phyloP scores from a whole-genome alignment of 345 rosid genomes.

The Linum usitatissimum region DNA sequence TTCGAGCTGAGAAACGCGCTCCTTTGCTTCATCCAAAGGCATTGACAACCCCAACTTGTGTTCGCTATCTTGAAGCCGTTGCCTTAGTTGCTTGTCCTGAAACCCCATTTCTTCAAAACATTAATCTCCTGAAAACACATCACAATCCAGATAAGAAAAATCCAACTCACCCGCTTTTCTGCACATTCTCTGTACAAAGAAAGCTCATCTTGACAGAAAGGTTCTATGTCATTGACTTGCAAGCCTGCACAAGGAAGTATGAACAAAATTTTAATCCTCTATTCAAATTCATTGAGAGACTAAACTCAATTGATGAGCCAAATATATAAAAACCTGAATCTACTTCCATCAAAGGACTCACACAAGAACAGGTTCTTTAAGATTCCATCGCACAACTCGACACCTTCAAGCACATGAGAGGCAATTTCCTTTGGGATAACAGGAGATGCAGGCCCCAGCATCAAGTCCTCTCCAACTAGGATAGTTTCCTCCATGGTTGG shows the following conservation, averaged over 20 bases:
- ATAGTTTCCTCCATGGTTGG: conserved; percentile 95
- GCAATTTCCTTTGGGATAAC: conserved; percentile 85
- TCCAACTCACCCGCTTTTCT: conserved; percentile 50
- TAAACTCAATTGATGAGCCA: background rate
- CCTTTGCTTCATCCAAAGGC: conserved; percentile 68
- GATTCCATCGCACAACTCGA: conserved; percentile 72
- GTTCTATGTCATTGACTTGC: conserved; percentile 83
- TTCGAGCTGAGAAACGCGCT: conserved; percentile 69
- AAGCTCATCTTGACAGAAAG: conserved; percentile 92
- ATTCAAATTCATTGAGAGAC: background rate
- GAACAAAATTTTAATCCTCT: background rate
- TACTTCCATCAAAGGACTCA: conserved; percentile 28
- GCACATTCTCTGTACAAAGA: conserved; percentile 69
- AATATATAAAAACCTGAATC: background rate
- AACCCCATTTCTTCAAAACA: conserved; percentile 12
- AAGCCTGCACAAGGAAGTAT: conserved; percentile 38
- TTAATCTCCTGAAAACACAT: conserved; percentile 8
- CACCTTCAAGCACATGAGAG: conserved; percentile 75
- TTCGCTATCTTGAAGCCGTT: conserved; percentile 80
- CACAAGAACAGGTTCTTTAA: conserved; percentile 78
- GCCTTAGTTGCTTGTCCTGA: conserved; percentile 78
- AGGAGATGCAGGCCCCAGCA: conserved; percentile 92
- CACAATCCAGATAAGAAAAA: background rate
- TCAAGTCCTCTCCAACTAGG: conserved; percentile 83
- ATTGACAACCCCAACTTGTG: conserved; percentile 74